Evolutionary conservation across 2,329 filamentous ascomycete species (phyloP).

Genomic region (Alternaria viburni): DNA sequence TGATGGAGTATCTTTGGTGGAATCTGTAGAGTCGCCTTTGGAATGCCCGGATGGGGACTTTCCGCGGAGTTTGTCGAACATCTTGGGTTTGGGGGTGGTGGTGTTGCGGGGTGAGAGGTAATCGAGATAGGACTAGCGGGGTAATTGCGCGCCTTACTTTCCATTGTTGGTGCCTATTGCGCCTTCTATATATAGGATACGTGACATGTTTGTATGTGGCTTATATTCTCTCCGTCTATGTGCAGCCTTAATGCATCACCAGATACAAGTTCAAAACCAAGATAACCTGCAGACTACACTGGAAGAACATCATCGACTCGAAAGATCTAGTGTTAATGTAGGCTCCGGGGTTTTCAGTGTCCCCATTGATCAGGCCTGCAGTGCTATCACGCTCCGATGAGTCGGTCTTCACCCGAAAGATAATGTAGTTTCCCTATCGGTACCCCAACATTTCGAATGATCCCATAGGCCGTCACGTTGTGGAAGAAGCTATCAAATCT

Average conservation of each 20-base stretch:
- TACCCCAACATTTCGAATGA: background rate
- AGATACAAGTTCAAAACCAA: too few species aligned
- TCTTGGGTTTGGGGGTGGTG: background rate
- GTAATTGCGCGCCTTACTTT: background rate
- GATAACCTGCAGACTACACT: too few species aligned
- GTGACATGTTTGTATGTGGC: background rate
- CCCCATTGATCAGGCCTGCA: background rate
- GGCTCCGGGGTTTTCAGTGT: background rate
- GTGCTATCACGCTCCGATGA: background rate
- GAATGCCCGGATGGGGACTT: slow-evolving; percentile 17
- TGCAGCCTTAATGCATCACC: too few species aligned
- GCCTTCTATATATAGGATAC: background rate
- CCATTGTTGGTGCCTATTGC: background rate
- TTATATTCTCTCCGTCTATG: background rate
- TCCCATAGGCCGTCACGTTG: background rate
- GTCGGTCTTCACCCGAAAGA: background rate
- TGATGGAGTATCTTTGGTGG: background rate
- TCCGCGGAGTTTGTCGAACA: slow-evolving; percentile 23
- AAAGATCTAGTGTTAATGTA: background rate
- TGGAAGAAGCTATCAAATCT: background rate
- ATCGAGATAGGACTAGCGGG: background rate
- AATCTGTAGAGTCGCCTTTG: slow-evolving; percentile 13
- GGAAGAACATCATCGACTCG: background rate
- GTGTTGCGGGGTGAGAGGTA: background rate
- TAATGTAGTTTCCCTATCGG: background rate